phyloP scores from a whole-genome alignment of 768 basidiomycete genomes.

The Xerocomus spinulosus region DNA sequence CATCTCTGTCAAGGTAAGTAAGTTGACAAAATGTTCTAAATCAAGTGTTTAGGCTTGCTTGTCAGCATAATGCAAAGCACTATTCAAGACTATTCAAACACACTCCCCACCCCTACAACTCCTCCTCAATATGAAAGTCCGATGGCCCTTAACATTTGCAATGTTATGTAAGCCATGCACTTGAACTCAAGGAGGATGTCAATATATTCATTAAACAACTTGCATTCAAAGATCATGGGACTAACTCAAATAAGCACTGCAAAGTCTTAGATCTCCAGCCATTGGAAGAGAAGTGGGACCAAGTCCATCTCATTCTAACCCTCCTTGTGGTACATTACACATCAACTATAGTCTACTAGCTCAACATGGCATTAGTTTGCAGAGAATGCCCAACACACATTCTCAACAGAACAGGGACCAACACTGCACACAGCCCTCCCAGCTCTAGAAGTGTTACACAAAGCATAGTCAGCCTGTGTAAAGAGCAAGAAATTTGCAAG shows the following conservation, averaged over 20 bases:
- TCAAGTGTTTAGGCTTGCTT: conserved; percentile 3
- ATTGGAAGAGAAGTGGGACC: not conserved
- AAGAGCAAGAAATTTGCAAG: conserved; percentile 4
- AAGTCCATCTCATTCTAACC: not conserved
- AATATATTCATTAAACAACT: not conserved
- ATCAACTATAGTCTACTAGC: not conserved
- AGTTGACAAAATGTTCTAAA: not conserved
- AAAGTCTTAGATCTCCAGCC: not conserved
- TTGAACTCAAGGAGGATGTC: conserved; percentile 3
- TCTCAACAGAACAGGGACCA: conserved; percentile 2
- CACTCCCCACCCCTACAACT: conserved; percentile 1
- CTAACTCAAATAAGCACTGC: not conserved
- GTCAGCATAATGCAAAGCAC: not conserved
- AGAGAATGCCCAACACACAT: conserved; percentile 3
- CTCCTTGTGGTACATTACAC: not conserved
- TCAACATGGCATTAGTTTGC: conserved; percentile 3
- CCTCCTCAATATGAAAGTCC: conserved; percentile 4
- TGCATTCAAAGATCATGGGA: not conserved
- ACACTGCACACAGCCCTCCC: not conserved
- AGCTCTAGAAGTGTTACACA: conserved; percentile 2
- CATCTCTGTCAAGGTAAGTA: conserved; percentile 5
- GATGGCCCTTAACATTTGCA: conserved; percentile 4
- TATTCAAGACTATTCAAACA: conserved; percentile 7
- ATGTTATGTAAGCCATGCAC: not conserved
- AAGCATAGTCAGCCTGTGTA: not conserved